Evolutionary conservation across 345 rosid species (phyloP).

Genomic region (Corymbia maculata): DNA sequence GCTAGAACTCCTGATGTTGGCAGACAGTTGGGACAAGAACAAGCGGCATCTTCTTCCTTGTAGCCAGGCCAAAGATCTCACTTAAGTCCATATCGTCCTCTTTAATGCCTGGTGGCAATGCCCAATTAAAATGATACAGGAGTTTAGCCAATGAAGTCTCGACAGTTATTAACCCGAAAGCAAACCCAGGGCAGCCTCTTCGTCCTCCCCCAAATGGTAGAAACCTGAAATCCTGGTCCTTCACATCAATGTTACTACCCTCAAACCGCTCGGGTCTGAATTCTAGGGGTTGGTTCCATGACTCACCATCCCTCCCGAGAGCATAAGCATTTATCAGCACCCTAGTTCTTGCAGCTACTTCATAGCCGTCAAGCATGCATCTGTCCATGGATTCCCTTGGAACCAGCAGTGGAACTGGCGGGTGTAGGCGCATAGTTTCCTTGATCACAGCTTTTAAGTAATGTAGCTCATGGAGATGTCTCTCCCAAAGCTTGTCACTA

Average conservation of each 20-base stretch:
- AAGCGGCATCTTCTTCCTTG: constrained; percentile 23
- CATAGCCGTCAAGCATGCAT: constrained; percentile 16
- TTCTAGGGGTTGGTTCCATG: constrained; percentile 15
- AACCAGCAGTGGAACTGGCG: constrained; percentile 22
- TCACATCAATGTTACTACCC: neutral
- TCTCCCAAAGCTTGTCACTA: neutral
- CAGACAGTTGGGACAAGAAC: constrained; percentile 12
- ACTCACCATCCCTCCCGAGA: constrained; percentile 6
- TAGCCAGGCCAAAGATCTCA: constrained; percentile 27
- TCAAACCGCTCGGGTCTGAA: constrained; percentile 28
- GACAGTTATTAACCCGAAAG: constrained; percentile 10
- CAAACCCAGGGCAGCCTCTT: constrained; percentile 24
- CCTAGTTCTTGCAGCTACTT: constrained; percentile 25
- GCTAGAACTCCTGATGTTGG: neutral
- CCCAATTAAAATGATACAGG: constrained; percentile 22
- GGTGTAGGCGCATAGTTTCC: constrained; percentile 25
- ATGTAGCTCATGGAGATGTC: constrained; percentile 3
- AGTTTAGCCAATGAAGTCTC: constrained; percentile 18
- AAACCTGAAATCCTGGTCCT: constrained; percentile 26
- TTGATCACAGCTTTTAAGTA: constrained; percentile 23
- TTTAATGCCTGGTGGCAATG: constrained; percentile 10
- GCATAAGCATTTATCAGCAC: constrained; percentile 16
- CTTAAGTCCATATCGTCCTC: constrained; percentile 4
- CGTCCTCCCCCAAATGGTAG: constrained; percentile 30
- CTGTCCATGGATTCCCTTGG: constrained; percentile 24